A percentile compares a stretch with the other conserved stretches of the same genome.
Conservation (phyloP, 352 stramenopile genomes). For the Globisporangium radiosum region DNA sequence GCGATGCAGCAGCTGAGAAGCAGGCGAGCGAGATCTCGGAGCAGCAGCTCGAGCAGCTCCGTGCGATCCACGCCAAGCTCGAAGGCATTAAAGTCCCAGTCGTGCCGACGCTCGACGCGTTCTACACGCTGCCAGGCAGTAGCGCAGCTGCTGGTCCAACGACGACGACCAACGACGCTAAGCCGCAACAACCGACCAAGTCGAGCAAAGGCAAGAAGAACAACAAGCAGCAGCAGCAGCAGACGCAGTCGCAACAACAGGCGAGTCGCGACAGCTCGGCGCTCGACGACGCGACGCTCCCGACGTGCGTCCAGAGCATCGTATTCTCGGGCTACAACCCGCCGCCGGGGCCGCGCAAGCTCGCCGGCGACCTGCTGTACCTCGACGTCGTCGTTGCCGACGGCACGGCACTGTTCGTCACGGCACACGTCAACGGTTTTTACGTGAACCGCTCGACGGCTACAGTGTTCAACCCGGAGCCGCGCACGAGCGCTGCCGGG, state of each 20-base stretch:
- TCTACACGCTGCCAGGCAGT: slow-evolving; percentile 51
- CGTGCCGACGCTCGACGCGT: slow-evolving; percentile 46
- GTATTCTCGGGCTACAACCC: slow-evolving; percentile 93
- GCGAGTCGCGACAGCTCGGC: slow-evolving; percentile 27
- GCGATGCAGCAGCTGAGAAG: slow-evolving; percentile 28
- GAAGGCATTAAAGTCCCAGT: slow-evolving; percentile 72
- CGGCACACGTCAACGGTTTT: slow-evolving; percentile 89
- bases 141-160: slow-evolving; percentile 7
- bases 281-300: slow-evolving; percentile 50
- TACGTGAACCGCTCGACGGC: slow-evolving; percentile 88
- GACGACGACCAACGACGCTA: neutral
- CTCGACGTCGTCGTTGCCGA: slow-evolving; percentile 84
- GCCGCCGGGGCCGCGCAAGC: slow-evolving; percentile 86
- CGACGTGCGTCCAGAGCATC: slow-evolving; percentile 87
- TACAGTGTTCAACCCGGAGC: slow-evolving; percentile 75
- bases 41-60: slow-evolving; percentile 72
- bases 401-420: slow-evolving; percentile 75
- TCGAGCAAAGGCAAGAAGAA: slow-evolving; percentile 19
- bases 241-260: slow-evolving; percentile 22
- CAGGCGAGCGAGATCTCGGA: slow-evolving; percentile 69
- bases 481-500: slow-evolving; percentile 25
- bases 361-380: slow-evolving; percentile 93
- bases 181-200: slow-evolving; percentile 11
- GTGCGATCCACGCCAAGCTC: slow-evolving; percentile 80
- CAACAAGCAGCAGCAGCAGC: slow-evolving; percentile 21